Conservation (phyloP, 169 alveolate species). For the Plasmodium adleri region DNA sequence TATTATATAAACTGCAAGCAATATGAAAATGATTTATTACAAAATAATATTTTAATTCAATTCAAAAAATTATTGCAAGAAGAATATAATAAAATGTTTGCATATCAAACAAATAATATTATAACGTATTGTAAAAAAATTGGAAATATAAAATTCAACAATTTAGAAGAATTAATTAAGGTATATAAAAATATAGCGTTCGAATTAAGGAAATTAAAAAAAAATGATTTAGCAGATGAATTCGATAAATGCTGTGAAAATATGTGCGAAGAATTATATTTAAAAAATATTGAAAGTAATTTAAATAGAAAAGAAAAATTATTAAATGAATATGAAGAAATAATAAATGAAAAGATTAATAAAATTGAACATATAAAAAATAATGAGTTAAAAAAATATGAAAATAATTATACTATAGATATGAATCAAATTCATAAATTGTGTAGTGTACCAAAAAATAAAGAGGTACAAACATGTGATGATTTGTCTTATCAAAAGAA, state of each 20-base stretch:
- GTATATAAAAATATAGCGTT: constrained; percentile 66
- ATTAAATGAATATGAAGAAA: constrained; percentile 48
- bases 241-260: constrained; percentile 76
- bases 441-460: constrained; percentile 33
- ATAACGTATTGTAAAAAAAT: constrained; percentile 53
- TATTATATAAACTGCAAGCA: constrained; percentile 41
- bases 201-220: constrained; percentile 49
- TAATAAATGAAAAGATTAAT: constrained; percentile 53
- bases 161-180: constrained; percentile 62
- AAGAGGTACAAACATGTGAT: constrained; percentile 53
- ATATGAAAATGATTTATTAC: constrained; percentile 63
- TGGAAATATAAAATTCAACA: constrained; percentile 42
- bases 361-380: constrained; percentile 36
- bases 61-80: constrained; percentile 63
- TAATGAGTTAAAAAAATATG: constrained; percentile 30
- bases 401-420: constrained; percentile 21
- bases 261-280: constrained; percentile 75
- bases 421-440: constrained; percentile 22
- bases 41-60: constrained; percentile 47
- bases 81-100: constrained; percentile 74
- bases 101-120: constrained; percentile 71
- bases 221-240: constrained; percentile 52
- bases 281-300: constrained; percentile 51
- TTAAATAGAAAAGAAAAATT: constrained; percentile 45
- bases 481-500: constrained; percentile 31